A percentile compares a stretch with the other conserved stretches of the same genome.
phyloP scores from a whole-genome alignment of 129 eudicot genomes.

The Calendula officinalis region DNA sequence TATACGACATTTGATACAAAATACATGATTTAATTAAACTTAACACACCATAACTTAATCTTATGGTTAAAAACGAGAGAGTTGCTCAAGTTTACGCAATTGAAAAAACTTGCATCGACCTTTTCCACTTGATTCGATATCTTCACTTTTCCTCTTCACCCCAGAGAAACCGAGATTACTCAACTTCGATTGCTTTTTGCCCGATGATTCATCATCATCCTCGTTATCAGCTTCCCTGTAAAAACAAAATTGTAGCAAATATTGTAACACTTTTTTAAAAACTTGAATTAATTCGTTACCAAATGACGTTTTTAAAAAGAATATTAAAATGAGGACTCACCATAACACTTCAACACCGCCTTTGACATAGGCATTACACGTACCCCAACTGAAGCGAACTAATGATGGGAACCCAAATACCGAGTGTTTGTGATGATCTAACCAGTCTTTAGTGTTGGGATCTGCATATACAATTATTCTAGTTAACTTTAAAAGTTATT shows the following conservation, averaged over 20 bases:
- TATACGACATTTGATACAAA: constrained; percentile 3
- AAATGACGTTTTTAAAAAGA: background rate
- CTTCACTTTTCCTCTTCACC: constrained; percentile 72
- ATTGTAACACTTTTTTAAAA: background rate
- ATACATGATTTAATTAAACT: constrained; percentile 1
- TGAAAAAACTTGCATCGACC: constrained; percentile 96
- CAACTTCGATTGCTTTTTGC: constrained; percentile 68
- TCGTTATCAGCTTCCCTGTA: constrained; percentile 69
- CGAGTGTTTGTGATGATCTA: constrained; percentile 79
- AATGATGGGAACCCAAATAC: constrained; percentile 90
- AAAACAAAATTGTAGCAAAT: constrained; percentile 8
- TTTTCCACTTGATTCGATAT: constrained; percentile 80
- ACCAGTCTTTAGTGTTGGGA: constrained; percentile 88
- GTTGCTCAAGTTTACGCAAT: constrained; percentile 79
- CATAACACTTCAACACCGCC: constrained; percentile 69
- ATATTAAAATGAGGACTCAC: constrained; percentile 37
- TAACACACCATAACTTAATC: background rate
- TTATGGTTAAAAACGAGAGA: constrained; percentile 53
- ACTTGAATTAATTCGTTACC: background rate
- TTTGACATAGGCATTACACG: constrained; percentile 78
- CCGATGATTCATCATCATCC: constrained; percentile 56
- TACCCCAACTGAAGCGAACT: constrained; percentile 99
- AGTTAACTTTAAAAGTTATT: background rate
- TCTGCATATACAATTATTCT: constrained; percentile 36
- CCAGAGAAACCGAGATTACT: constrained; percentile 71